Percentiles rank a stretch among this genome's conserved stretches.
These are phyloP conservation scores for Linum usitatissimum DNA, from an alignment of 345 rosid species.

Conservation along the genomic window DNA sequence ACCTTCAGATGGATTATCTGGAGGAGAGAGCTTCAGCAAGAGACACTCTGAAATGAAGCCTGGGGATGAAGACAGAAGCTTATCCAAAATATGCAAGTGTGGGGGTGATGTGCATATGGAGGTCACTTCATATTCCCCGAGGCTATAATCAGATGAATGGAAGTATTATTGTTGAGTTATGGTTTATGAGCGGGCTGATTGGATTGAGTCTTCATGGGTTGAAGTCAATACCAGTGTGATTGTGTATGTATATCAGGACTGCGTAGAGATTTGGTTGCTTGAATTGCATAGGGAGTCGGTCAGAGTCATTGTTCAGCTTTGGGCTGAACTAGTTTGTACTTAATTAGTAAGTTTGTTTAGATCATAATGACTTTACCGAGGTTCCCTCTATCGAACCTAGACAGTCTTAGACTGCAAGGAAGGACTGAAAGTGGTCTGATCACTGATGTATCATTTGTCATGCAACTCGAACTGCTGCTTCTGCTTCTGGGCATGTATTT, in stretches of 20 bases:
- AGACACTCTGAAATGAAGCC: slow-evolving; percentile 25
- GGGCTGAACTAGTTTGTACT: slow-evolving; percentile 50
- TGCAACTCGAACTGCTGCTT: too few relatives aligned
- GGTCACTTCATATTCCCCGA: slow-evolving; percentile 12
- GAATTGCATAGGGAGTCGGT: slow-evolving; percentile 22
- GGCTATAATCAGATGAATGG: slow-evolving; percentile 10
- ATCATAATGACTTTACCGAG: too few relatives aligned
- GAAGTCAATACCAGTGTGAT: neutral
- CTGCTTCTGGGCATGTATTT: too few relatives aligned
- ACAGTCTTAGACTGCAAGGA: too few relatives aligned
- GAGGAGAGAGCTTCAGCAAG: slow-evolving; percentile 18
- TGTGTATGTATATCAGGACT: slow-evolving; percentile 45
- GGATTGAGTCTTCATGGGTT: neutral
- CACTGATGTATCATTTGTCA: too few relatives aligned
- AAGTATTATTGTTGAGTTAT: too few relatives aligned
- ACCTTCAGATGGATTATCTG: slow-evolving; percentile 5
- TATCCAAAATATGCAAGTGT: slow-evolving; percentile 14
- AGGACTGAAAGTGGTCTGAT: too few relatives aligned
- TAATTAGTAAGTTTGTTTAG: slow-evolving; percentile 12
- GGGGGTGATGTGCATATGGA: slow-evolving; percentile 19
- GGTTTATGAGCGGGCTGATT: too few relatives aligned
- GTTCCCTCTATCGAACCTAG: too few relatives aligned
- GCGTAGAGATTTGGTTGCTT: slow-evolving; percentile 16
- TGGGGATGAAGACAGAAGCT: slow-evolving; percentile 24
- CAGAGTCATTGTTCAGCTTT: slow-evolving; percentile 41